phyloP scores from a whole-genome alignment of 2,329 filamentous ascomycete species.

The Alternaria viburni region DNA sequence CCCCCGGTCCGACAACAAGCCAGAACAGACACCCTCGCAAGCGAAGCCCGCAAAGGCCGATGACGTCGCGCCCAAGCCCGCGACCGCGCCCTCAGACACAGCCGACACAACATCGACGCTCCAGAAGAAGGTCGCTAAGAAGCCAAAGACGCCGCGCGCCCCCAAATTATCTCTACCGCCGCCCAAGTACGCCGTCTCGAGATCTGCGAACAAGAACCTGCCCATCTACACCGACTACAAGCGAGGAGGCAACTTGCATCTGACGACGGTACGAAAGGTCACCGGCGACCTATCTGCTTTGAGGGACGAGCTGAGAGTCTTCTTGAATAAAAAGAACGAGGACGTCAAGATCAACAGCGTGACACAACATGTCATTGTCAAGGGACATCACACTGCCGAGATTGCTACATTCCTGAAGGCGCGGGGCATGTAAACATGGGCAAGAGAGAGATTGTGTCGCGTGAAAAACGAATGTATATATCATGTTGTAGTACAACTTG shows the following conservation, averaged over 20 bases:
- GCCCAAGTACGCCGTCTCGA: constrained; percentile 71
- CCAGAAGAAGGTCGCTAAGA: constrained; percentile 8
- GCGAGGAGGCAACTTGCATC: constrained; percentile 75
- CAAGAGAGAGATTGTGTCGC: background rate
- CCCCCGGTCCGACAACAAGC: constrained; percentile 10
- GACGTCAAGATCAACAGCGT: constrained; percentile 64
- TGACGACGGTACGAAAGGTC: constrained; percentile 79
- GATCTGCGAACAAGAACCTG: constrained; percentile 73
- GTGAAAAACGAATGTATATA: background rate
- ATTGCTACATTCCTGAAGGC: constrained; percentile 20
- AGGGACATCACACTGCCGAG: constrained; percentile 28
- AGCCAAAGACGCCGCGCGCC: constrained; percentile 1
- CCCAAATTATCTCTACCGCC: constrained; percentile 25
- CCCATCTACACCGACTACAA: constrained; percentile 78
- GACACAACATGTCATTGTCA: constrained; percentile 69
- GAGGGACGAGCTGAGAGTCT: constrained; percentile 66
- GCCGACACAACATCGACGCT: constrained; percentile 13
- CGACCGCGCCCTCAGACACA: background rate
- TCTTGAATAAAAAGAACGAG: constrained; percentile 63
- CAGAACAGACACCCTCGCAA: constrained; percentile 5
- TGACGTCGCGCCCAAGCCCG: background rate
- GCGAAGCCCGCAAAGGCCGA: constrained; percentile 6
- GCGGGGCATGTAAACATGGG: constrained; percentile 21
- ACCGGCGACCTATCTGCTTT: constrained; percentile 73
- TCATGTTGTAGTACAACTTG: background rate